phyloP scores from a whole-genome alignment of 768 basidiomycete genomes.

The Suillus subaureus region DNA sequence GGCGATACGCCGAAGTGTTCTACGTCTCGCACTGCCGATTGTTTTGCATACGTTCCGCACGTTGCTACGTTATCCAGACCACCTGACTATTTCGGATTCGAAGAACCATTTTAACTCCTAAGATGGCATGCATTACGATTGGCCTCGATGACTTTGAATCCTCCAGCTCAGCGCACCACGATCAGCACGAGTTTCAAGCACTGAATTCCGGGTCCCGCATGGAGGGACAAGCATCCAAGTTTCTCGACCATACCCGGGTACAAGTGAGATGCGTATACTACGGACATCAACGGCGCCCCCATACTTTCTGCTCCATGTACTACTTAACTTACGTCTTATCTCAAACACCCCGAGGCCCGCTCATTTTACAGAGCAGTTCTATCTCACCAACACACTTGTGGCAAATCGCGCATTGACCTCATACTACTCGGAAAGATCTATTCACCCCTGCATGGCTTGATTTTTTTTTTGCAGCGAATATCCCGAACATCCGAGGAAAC shows the following conservation, averaged over 20 bases:
- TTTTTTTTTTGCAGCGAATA: background rate
- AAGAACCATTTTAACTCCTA: background rate
- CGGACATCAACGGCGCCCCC: background rate
- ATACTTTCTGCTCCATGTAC: background rate
- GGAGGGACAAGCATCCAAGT: background rate
- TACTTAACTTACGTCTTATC: background rate
- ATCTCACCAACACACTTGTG: background rate
- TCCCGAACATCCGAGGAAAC: constrained; percentile 7
- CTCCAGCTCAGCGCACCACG: background rate
- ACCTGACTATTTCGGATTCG: background rate
- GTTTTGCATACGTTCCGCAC: background rate
- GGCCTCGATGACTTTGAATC: no score
- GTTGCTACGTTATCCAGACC: background rate
- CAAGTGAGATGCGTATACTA: background rate
- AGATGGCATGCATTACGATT: background rate
- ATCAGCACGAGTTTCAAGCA: background rate
- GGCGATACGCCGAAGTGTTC: background rate
- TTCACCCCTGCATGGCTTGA: background rate
- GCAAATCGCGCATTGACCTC: constrained; percentile 7
- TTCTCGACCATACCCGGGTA: background rate
- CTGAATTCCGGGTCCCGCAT: background rate
- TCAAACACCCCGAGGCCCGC: background rate
- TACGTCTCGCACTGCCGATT: background rate
- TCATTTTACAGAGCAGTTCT: background rate
- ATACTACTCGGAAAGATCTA: background rate